Conservation (phyloP, 805 yeast genomes). For the Yarrowia keelungensis region DNA sequence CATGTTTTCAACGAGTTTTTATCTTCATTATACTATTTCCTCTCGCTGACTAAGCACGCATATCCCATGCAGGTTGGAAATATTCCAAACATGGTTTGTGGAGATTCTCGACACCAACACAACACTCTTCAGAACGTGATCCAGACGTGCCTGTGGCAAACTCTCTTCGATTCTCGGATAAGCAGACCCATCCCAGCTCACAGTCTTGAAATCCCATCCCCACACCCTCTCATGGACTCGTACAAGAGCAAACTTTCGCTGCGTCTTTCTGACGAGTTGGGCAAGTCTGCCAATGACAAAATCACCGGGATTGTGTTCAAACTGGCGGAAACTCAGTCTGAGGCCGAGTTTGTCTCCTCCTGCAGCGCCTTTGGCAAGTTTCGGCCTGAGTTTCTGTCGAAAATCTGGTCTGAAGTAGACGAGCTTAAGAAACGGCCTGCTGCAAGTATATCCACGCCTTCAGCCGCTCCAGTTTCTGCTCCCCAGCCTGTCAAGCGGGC, state of each 20-base stretch:
- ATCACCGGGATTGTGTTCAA: constrained; percentile 43
- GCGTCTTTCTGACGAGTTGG: constrained; percentile 43
- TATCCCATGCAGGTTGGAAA: neutral
- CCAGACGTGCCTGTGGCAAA: too few relatives aligned
- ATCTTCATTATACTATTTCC: too few relatives aligned
- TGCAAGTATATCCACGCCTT: neutral
- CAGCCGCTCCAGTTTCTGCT: neutral
- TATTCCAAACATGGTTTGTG: constrained; percentile 11
- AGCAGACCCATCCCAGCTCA: too few relatives aligned
- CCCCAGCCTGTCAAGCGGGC: constrained; percentile 7
- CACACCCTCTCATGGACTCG: neutral
- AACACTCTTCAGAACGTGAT: too few relatives aligned
- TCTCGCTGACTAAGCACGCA: neutral
- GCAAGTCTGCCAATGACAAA: constrained; percentile 41
- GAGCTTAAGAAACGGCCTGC: neutral
- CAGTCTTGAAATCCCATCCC: neutral
- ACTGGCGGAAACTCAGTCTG: constrained; percentile 41
- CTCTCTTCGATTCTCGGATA: too few relatives aligned
- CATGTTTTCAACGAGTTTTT: too few relatives aligned
- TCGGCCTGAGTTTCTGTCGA: constrained; percentile 42
- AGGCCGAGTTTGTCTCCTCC: constrained; percentile 42
- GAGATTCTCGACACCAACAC: neutral
- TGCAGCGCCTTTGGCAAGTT: constrained; percentile 46
- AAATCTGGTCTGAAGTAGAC: constrained; percentile 40
- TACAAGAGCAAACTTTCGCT: constrained; percentile 40